Evolutionary conservation across 768 basidiomycete genomes (phyloP).

Genomic region (Lactarius quietus): DNA sequence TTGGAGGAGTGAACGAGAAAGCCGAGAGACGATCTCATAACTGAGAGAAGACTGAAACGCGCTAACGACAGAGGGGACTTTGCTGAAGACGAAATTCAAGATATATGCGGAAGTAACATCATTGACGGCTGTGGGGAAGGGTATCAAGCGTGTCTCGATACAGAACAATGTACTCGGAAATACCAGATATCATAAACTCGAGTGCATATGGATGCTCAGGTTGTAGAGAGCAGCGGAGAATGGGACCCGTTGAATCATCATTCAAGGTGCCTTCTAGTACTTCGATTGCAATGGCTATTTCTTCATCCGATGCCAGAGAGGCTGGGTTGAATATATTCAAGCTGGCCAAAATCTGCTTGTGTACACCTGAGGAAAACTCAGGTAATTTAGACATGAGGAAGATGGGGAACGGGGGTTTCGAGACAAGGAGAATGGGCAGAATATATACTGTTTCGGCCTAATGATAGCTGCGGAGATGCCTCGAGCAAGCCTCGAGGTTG

Average conservation of each 20-base stretch:
- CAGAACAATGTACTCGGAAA: not conserved
- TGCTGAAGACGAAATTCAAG: not conserved
- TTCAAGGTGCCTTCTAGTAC: constrained; percentile 11
- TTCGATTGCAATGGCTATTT: not conserved
- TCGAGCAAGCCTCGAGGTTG: no score
- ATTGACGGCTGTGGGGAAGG: constrained; percentile 2
- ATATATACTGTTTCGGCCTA: constrained; percentile 1
- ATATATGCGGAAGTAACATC: not conserved
- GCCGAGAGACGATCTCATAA: constrained; percentile 6
- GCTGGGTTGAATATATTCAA: constrained; percentile 12
- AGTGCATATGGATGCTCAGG: constrained; percentile 10
- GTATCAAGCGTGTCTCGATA: not conserved
- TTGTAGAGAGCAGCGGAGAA: constrained; percentile 7
- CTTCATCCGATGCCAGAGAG: not conserved
- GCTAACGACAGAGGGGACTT: not conserved
- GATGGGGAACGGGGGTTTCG: not conserved
- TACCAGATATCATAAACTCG: constrained; percentile 19
- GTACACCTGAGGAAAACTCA: not conserved
- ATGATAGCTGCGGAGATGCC: constrained; percentile 34
- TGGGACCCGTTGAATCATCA: constrained; percentile 3
- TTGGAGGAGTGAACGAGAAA: constrained; percentile 2
- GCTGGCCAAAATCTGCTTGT: constrained; percentile 12
- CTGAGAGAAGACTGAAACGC: not conserved
- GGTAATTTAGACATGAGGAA: not conserved
- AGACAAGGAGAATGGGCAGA: not conserved